Evolutionary conservation across 1,139 yeast species (phyloP), one percentile per base, ranked within the genome.

Genomic region (Suhomyces chickasaworum): DNA sequence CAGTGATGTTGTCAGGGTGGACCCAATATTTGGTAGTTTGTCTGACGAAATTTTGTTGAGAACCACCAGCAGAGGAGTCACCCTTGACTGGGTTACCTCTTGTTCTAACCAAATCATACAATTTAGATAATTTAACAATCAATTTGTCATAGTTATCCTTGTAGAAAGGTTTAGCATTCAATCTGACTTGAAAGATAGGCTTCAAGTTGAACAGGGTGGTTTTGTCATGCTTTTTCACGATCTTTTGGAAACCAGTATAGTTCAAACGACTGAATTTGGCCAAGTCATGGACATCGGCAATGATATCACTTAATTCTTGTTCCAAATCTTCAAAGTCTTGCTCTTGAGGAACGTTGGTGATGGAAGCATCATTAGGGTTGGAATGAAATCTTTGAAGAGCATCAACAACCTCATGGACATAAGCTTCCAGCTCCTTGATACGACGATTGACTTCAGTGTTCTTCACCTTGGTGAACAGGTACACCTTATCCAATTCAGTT

Each of bases 1-100:
- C 99, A n/a, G 99, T 93, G 63, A 93, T 91, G 66, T 93, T 93
- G 69, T 93, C 99, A 8, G 97, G 97, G 64, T 93, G 99, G 25
- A 93, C 98, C 99, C 99, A 93, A 71, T 93, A 93, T 63, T 93
- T 93, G 16, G 99, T 93, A 16, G 99, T 93, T 69, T 93, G 99
- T 68, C 99, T 85, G 41, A 93, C 98, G 61, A 93, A 93, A 73
- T 93, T 95, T 67, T 95, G 99, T 74, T 91, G 98, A 36, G 88
- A 79, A 37, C 99, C 99, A 60, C 99, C 99, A 16, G 99, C 97
- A 4, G 97, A 66, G 1, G 96, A 83, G 68, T 93, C 99, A 53
- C 98, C 98, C 60, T 81, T 79, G 37, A 89, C 88, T 17, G 99
- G 98, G 60, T 89, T 87, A 56, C 99, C 99, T 57, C 96, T 81